phyloP scores from a whole-genome alignment of 331 rosid species.

The Ulmus americana region DNA sequence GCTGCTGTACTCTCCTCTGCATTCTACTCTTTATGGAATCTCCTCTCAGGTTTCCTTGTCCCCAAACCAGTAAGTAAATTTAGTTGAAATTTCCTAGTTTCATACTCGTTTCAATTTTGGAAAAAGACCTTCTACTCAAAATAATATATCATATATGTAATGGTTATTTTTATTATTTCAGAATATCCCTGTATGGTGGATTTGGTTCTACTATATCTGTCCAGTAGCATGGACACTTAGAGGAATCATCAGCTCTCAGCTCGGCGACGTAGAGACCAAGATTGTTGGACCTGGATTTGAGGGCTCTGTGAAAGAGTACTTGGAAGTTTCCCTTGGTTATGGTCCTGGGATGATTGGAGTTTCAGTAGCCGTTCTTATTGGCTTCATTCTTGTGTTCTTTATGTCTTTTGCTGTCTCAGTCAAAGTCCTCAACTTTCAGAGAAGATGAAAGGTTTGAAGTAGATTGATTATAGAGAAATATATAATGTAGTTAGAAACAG shows the following conservation, averaged over 20 bases:
- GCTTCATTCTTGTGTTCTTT: slow-evolving; percentile 52
- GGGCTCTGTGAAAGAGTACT: slow-evolving; percentile 63
- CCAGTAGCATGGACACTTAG: slow-evolving; percentile 80
- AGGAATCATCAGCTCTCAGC: slow-evolving; percentile 76
- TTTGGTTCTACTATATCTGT: slow-evolving; percentile 75
- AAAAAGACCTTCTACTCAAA: no score
- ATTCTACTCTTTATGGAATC: slow-evolving; percentile 87
- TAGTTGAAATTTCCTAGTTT: background rate
- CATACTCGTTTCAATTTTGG: background rate
- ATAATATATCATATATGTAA: background rate
- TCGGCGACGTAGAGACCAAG: slow-evolving; percentile 61
- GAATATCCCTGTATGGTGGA: slow-evolving; percentile 76
- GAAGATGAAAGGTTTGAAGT: slow-evolving; percentile 30
- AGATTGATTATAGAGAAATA: no score
- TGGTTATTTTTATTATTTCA: slow-evolving; percentile 19
- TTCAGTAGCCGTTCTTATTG: slow-evolving; percentile 46
- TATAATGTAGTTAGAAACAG: no score
- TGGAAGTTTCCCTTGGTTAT: slow-evolving; percentile 48
- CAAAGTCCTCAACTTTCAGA: slow-evolving; percentile 65
- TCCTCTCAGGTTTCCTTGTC: slow-evolving; percentile 67
- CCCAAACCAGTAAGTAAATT: slow-evolving; percentile 61
- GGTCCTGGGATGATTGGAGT: slow-evolving; percentile 40
- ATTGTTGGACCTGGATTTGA: slow-evolving; percentile 53
- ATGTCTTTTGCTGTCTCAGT: slow-evolving; percentile 55
- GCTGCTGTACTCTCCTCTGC: slow-evolving; percentile 82